These are phyloP conservation scores for Helicocarpus griseus DNA, from an alignment of 2,329 filamentous ascomycete species.

Conservation along the genomic window DNA sequence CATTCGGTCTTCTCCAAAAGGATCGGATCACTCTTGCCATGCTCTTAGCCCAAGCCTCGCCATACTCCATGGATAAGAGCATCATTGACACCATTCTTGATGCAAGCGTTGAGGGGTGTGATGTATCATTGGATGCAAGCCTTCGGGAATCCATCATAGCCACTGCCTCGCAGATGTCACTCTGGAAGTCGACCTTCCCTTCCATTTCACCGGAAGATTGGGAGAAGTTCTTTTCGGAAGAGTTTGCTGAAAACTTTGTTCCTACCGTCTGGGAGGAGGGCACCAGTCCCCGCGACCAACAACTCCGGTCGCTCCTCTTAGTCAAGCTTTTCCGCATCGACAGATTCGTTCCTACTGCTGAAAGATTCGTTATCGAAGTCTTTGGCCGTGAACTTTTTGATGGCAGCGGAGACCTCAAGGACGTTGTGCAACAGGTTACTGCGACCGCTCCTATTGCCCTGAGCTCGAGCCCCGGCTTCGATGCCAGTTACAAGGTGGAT, in stretches of 20 bases:
- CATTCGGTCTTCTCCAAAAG: slow-evolving; percentile 81
- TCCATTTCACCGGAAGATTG: slow-evolving; percentile 55
- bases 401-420: slow-evolving; percentile 71
- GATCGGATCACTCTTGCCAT: slow-evolving; percentile 91
- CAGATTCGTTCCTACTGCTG: slow-evolving; percentile 83
- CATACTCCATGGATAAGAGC: slow-evolving; percentile 86
- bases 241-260: slow-evolving; percentile 75
- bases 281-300: slow-evolving; percentile 59
- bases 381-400: slow-evolving; percentile 80
- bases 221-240: slow-evolving; percentile 74
- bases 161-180: slow-evolving; percentile 57
- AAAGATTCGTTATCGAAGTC: slow-evolving; percentile 78
- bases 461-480: slow-evolving; percentile 91
- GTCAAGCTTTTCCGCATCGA: slow-evolving; percentile 94
- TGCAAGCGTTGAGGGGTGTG: slow-evolving; percentile 61
- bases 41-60: slow-evolving; percentile 89
- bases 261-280: slow-evolving; percentile 64
- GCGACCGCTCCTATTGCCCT: slow-evolving; percentile 80
- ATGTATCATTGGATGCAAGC: slow-evolving; percentile 61
- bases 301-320: slow-evolving; percentile 73
- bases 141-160: slow-evolving; percentile 59
- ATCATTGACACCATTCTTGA: slow-evolving; percentile 83
- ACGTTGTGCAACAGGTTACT: slow-evolving; percentile 74
- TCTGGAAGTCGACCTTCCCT: slow-evolving; percentile 65
- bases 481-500: slow-evolving; percentile 98